Base-by-base conservation (phyloP, 2,329 filamentous ascomycete species). In the Neonectria sp. region DNA sequence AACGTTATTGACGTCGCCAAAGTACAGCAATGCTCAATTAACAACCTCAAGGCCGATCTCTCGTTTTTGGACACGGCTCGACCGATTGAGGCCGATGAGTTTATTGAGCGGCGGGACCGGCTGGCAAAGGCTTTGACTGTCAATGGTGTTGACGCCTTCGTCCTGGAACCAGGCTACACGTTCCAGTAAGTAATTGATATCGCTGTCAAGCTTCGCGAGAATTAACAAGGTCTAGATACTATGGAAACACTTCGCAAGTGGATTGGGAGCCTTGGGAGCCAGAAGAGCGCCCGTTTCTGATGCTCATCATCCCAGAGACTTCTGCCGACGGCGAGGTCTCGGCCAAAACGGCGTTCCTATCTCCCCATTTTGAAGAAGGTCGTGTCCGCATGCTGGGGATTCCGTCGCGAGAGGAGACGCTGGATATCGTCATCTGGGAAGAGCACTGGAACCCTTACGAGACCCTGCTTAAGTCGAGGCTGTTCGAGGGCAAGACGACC, bases 221-320 rank as follows among this genome's bases (percentile, higher is more conserved):
- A n/a, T 40, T 60, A 6, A 63, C 35, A 29, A 37, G 1, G 4
- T 4, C 4, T 17, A 79, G 81, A 43, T 86, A 91, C 76, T 91
- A 90, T 73, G 89, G 83, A 53, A 91, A 91, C 72, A 82, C 89
- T 48, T 89, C 87, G 1, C 89, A 91, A 73, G 76, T 75, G 0
- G 86, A 91, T 67, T 91, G 89, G 89, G 89, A 91, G 69, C 85
- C 86, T 0, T 91, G 88, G 88, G 89, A 91, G 81, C 88, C 89
- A 0, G 89, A 91, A 72, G 89, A 91, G 73, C 83, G 88, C 2
- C 89, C 89, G 0, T 90, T 91, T 65, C 76, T 91, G 25, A 90
- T 91, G 87, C 73, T 91, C 21, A 82, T 91, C 12, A 79, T 86
- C 40, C 89, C 89, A 0, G 69, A 79, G 37, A 75, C 77, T n/a